Percentiles rank a stretch among this genome's conserved stretches.
phyloP scores from a whole-genome alignment of 140 eudicot genomes.

The Flaveria floridana region DNA sequence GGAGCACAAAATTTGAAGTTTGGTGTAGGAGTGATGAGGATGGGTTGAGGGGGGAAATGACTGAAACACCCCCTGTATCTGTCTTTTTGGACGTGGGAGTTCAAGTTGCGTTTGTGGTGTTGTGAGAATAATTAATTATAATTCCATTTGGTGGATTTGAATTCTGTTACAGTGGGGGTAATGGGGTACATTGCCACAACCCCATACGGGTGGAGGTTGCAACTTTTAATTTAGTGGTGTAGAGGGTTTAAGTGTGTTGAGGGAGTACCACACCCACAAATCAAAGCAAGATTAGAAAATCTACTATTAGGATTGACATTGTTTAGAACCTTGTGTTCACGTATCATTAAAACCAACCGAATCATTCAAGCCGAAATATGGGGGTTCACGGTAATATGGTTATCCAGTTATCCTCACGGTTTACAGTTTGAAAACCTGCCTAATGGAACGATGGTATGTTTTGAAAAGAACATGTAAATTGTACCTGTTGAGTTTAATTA shows the following conservation, averaged over 20 bases:
- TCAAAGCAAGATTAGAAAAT: too few species aligned
- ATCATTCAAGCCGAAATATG: not conserved
- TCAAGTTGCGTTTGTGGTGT: conserved; percentile 24
- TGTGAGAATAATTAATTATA: not conserved
- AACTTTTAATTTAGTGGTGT: too few species aligned
- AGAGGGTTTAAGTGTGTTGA: too few species aligned
- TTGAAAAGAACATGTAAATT: not conserved
- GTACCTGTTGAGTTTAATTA: not conserved
- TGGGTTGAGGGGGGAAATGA: not conserved
- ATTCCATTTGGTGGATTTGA: not conserved
- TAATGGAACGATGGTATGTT: not conserved
- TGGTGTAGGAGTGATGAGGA: not conserved
- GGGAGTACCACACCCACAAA: too few species aligned
- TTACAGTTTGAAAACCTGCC: too few species aligned
- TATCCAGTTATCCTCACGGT: not conserved
- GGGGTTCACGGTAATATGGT: not conserved
- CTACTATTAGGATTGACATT: too few species aligned
- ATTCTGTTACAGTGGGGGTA: not conserved
- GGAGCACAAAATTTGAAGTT: conserved; percentile 26
- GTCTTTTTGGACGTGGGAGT: not conserved
- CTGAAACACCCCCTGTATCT: conserved; percentile 6
- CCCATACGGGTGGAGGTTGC: too few species aligned
- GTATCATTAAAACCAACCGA: not conserved
- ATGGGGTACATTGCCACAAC: too few species aligned
- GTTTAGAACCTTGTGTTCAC: too few species aligned